Evolutionary conservation across 768 basidiomycete genomes (phyloP), one percentile per base, ranked within the genome.

Genomic region (Lactarius indigo): DNA sequence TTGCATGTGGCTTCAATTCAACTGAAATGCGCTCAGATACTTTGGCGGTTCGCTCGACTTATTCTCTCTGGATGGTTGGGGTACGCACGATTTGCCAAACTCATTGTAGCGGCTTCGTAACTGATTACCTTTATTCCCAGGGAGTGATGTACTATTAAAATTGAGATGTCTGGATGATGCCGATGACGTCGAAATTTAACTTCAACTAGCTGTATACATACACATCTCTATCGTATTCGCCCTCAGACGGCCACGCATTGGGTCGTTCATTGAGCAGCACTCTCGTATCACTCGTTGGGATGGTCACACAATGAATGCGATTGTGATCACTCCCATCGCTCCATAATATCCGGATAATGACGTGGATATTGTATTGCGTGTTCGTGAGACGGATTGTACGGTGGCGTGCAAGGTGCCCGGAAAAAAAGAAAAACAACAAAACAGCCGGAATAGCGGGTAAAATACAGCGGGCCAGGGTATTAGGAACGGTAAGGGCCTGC

Each of bases 31-130:
- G 20, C 67, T 65, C 62, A 88, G 86, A 69, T 95, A 95, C 74
- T 96, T 96, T 71, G 92, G 93, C 12, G 94, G 93, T 20, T 88
- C 88, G 5, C 80, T 96, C 30, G 90, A 94, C 70, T 78, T 96
- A 52, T 84, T 91, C 66, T 88, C 90, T 1, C 75, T 96, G 56
- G 89, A 94, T 74, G 91, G 92, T 13, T 93, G 91, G 91, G 92
- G 91, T 85, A 72, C 74, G 83, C 75, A 44, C 42, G 61, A 50
- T 44, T 39, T 12, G 41, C 37, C 26, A 23, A 58, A 3, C 20
- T 54, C 13, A 28, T 57, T 23, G 9, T n/a, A 1, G 18, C 20
- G 13, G 41, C 28, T 15, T 57, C 10, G 42, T 37, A n/a, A 54
- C 65, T 72, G 37, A 74, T 61, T 31, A 17, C 5, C 10, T 18